A percentile compares a stretch with the other conserved stretches of the same genome.
Evolutionary conservation across 169 alveolate species (phyloP).

Genomic region (Plasmodium vinckei): DNA sequence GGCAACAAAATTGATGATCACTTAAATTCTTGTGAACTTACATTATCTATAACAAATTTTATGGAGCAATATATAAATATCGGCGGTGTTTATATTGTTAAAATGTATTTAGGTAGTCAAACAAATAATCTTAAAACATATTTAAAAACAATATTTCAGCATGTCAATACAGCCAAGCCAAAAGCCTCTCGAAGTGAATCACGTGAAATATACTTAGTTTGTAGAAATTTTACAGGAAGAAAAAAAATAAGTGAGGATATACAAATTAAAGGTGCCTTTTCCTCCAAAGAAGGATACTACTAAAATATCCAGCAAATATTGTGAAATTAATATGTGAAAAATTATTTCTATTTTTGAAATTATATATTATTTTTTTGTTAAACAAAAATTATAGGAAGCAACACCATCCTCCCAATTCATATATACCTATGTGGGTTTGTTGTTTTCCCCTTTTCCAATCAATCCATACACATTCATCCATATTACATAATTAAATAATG

Average conservation of each 20-base stretch:
- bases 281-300: slow-evolving; percentile 82
- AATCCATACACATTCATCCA: no score
- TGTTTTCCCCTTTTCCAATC: no score
- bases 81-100: slow-evolving; percentile 86
- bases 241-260: slow-evolving; percentile 81
- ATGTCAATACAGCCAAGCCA: slow-evolving; percentile 84
- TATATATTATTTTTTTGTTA: no score
- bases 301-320: not conserved
- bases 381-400: no score
- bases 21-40: slow-evolving; percentile 84
- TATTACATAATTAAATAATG: no score
- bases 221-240: slow-evolving; percentile 83
- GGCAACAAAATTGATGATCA: slow-evolving; percentile 87
- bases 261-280: slow-evolving; percentile 84
- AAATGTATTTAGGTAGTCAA: slow-evolving; percentile 86
- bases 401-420: no score
- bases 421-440: no score
- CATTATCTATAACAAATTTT: slow-evolving; percentile 82
- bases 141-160: slow-evolving; percentile 79
- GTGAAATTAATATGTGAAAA: no score
- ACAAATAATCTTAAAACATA: slow-evolving; percentile 81
- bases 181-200: slow-evolving; percentile 85
- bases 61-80: slow-evolving; percentile 84
- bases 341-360: no score
- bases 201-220: slow-evolving; percentile 84